phyloP scores from a whole-genome alignment of 495 filamentous ascomycete species.

The Clohesyomyces aquaticus region DNA sequence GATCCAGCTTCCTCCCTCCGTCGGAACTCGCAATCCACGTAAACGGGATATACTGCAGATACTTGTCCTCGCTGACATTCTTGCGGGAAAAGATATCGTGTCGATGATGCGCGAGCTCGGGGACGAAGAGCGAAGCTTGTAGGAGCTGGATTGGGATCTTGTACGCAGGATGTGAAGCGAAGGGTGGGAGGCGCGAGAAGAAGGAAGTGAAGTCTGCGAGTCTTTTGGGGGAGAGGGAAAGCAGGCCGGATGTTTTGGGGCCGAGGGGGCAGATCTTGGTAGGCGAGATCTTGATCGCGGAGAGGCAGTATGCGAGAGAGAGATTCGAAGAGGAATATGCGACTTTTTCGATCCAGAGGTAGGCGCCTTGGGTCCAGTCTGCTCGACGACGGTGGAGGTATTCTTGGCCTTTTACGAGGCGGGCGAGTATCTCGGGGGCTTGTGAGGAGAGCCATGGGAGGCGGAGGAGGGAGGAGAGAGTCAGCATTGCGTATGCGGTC shows the following conservation, averaged over 20 bases:
- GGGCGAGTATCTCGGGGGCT: background rate
- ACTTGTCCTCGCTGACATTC: conserved; percentile 45
- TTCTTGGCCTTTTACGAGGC: background rate
- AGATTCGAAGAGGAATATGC: conserved; percentile 45
- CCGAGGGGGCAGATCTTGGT: background rate
- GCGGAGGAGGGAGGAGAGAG: background rate
- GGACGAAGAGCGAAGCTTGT: conserved; percentile 13
- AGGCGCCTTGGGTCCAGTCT: background rate
- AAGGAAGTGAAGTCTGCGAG: background rate
- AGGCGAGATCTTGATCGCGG: conserved; percentile 38
- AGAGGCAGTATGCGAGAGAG: conserved; percentile 44
- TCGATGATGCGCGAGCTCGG: background rate
- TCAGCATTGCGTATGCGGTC: background rate
- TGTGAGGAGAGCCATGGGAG: background rate
- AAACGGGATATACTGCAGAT: conserved; percentile 50
- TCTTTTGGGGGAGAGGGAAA: background rate
- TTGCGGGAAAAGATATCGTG: conserved; percentile 42
- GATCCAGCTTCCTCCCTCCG: background rate
- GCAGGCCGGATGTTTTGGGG: background rate
- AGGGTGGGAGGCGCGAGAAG: conserved; percentile 2
- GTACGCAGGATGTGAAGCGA: background rate
- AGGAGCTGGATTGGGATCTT: background rate
- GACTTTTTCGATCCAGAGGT: conserved; percentile 53
- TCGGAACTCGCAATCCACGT: conserved; percentile 45
- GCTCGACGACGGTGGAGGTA: background rate